phyloP scores from a whole-genome alignment of 768 basidiomycete species.

The Gyrodon lividus region DNA sequence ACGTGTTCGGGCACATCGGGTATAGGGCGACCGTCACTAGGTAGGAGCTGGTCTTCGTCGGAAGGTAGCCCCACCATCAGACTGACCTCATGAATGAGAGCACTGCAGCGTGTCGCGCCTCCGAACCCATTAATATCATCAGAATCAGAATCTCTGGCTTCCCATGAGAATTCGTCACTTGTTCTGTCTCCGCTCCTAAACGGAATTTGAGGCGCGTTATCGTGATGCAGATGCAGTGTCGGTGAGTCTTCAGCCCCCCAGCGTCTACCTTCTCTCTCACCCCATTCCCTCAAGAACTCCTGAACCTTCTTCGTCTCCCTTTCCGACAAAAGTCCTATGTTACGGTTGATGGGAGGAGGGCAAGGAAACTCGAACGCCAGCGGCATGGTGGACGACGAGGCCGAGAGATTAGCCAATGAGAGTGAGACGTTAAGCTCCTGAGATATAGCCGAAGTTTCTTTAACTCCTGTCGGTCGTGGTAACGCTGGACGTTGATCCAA shows the following conservation, averaged over 20 bases:
- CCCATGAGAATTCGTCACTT: conserved; percentile 17
- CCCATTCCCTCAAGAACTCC: conserved; percentile 16
- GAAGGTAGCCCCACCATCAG: conserved; percentile 30
- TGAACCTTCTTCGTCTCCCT: conserved; percentile 15
- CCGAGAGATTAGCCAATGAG: background rate
- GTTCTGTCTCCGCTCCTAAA: background rate
- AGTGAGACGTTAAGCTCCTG: background rate
- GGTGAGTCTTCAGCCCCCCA: conserved; percentile 12
- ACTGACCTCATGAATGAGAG: conserved; percentile 32
- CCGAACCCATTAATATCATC: background rate
- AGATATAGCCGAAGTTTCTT: background rate
- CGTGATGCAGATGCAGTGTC: background rate
- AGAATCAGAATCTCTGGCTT: conserved; percentile 6
- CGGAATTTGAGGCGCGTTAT: background rate
- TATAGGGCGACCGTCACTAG: conserved; percentile 1
- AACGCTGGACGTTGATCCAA: background rate
- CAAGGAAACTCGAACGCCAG: background rate
- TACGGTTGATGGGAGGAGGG: background rate
- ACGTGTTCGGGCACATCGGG: background rate
- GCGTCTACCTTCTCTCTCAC: conserved; percentile 6
- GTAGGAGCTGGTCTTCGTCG: conserved; percentile 13
- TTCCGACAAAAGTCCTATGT: conserved; percentile 3
- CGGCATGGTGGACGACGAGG: background rate
- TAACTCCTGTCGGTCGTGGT: background rate
- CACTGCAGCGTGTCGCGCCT: conserved; percentile 25